A percentile compares a stretch with the other conserved stretches of the same genome.
phyloP scores from a whole-genome alignment of 768 basidiomycete genomes.

The Chalciporus chontae region DNA sequence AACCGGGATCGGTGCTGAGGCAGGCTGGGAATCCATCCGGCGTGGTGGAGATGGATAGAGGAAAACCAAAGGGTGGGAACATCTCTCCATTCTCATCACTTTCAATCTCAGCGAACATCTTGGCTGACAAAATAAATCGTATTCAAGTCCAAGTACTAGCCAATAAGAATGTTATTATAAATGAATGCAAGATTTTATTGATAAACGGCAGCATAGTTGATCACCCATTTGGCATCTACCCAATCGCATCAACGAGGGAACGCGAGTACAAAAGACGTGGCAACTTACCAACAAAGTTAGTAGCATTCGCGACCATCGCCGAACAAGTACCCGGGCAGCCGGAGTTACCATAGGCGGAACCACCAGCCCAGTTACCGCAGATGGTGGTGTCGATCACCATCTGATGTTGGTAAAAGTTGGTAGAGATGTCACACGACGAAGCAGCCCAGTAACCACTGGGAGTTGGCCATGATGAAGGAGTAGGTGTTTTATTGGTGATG shows the following conservation, averaged over 20 bases:
- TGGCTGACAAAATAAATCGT: background rate
- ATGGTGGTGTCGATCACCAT: conserved; percentile 41
- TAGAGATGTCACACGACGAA: conserved; percentile 42
- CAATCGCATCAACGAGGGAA: background rate
- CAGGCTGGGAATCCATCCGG: conserved; percentile 35
- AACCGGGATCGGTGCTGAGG: conserved; percentile 41
- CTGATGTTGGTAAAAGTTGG: conserved; percentile 51
- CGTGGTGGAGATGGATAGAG: conserved; percentile 26
- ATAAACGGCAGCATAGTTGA: conserved; percentile 4
- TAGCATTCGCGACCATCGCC: conserved; percentile 49
- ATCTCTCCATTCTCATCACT: conserved; percentile 24
- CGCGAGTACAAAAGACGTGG: too few species aligned
- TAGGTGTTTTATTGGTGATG: conserved; percentile 42
- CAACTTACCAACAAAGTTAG: conserved; percentile 47
- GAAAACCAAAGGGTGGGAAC: conserved; percentile 28
- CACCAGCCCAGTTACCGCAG: conserved; percentile 31
- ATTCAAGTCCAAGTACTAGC: background rate
- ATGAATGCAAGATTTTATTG: background rate
- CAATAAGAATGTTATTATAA: background rate
- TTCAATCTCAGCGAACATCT: conserved; percentile 9
- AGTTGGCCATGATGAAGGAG: conserved; percentile 48
- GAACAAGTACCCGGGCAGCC: conserved; percentile 44
- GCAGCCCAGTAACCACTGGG: conserved; percentile 53
- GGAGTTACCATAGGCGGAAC: conserved; percentile 21
- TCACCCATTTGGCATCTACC: background rate